Percentiles rank a stretch among this genome's conserved stretches.
Evolutionary conservation across 371 early-diverging fungal genomes (phyloP).

Genomic region (Phascolomyces articulosus): DNA sequence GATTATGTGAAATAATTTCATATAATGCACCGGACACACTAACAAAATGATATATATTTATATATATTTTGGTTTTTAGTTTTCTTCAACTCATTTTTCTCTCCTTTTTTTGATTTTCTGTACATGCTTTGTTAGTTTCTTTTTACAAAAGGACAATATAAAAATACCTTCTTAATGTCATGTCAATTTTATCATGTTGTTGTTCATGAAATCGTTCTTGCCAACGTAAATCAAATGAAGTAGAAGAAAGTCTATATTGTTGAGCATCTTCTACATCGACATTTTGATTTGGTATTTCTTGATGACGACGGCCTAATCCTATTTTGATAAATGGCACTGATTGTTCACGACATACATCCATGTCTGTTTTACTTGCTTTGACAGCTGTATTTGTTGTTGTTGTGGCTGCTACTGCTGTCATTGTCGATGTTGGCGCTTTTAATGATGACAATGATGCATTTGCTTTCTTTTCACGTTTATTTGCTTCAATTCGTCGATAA

Average conservation of each 20-base stretch:
- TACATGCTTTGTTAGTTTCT: too few species aligned
- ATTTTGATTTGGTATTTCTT: neutral
- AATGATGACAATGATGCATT: neutral
- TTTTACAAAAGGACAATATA: too few species aligned
- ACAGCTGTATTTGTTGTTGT: neutral
- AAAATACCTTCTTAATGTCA: conserved; percentile 31
- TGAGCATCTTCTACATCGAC: conserved; percentile 4
- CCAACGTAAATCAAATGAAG: conserved; percentile 10
- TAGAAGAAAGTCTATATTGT: neutral
- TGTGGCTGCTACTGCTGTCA: conserved; percentile 8
- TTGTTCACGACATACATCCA: conserved; percentile 14
- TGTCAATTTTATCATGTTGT: conserved; percentile 24
- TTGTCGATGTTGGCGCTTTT: neutral
- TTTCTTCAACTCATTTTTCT: too few species aligned
- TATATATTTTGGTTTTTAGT: too few species aligned
- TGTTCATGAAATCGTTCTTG: conserved; percentile 14
- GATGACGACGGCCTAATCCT: neutral
- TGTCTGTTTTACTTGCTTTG: conserved; percentile 24
- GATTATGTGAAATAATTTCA: conserved; percentile 34
- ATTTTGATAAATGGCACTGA: conserved; percentile 22
- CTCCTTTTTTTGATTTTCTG: too few species aligned
- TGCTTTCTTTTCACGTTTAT: too few species aligned
- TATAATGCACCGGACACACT: conserved; percentile 39
- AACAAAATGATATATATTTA: neutral
- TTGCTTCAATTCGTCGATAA: too few species aligned